Evolutionary conservation across 306 rosid genomes (phyloP).

Genomic region (Cicer cuneatum): DNA sequence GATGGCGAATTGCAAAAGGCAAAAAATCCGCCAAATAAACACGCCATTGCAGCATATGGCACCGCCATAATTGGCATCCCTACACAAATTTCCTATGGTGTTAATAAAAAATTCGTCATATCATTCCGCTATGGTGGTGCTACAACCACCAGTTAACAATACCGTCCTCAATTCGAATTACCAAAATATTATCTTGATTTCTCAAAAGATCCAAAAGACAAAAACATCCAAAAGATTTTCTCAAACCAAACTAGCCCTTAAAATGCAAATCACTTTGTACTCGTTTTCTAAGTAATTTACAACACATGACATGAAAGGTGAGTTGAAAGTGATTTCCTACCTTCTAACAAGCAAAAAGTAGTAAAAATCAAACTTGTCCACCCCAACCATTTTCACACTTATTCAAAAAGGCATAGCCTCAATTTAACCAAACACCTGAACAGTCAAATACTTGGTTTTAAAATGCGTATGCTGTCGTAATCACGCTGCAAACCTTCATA

Average conservation of each 20-base stretch:
- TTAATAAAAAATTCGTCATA: too few relatives aligned
- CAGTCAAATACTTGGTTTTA: neutral
- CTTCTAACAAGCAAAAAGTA: slow-evolving; percentile 1
- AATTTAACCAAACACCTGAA: too few relatives aligned
- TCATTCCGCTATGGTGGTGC: too few relatives aligned
- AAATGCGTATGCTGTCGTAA: too few relatives aligned
- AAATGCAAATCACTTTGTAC: slow-evolving; percentile 10
- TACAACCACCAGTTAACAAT: too few relatives aligned
- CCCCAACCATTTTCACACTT: neutral
- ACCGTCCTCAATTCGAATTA: neutral
- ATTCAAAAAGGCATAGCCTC: slow-evolving; percentile 8
- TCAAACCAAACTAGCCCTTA: neutral
- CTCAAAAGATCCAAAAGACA: neutral
- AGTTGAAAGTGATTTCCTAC: neutral
- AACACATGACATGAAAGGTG: slow-evolving; percentile 4
- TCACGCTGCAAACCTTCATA: too few relatives aligned
- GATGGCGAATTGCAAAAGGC: too few relatives aligned
- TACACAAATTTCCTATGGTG: too few relatives aligned
- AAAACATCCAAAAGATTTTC: too few relatives aligned
- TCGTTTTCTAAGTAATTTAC: slow-evolving; percentile 5
- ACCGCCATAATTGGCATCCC: too few relatives aligned
- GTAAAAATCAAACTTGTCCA: neutral
- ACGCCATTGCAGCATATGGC: too few relatives aligned
- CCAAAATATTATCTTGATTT: neutral
- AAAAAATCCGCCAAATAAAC: too few relatives aligned